Base-by-base conservation (phyloP, 2,329 filamentous ascomycete species). In the Grosmannia clavigera region DNA sequence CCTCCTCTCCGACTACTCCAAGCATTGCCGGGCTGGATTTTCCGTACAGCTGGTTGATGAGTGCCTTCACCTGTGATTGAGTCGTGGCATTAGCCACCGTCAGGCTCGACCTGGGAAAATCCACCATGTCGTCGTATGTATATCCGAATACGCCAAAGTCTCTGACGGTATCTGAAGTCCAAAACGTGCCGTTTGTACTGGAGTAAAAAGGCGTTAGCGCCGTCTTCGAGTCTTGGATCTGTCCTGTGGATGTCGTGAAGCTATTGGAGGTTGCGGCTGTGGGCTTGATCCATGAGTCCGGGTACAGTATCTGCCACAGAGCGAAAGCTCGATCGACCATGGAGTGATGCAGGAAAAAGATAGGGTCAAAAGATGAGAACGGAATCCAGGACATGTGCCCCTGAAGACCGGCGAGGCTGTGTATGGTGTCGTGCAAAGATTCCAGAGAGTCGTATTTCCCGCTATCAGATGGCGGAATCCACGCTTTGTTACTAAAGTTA, bases 221-320 rank as follows among this genome's bases (percentile, higher is more conserved):
- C 12, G 84, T 85, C 59, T 75, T 74, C 1, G 75, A 73, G 62
- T 82, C 77, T 65, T 84, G 77, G 0, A 80, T 70, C 1, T 80
- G 74, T 1, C 83, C 83, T 11, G 74, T 72, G 1, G 76, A 67
- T 7, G 78, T 81, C 0, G 82, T 86, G 66, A 82, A 91, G 1
- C 84, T 87, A 14, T 78, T 77, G 46, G 77, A 78, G n/a, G 71
- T 73, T 58, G 77, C 81, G 7, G 73, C 65, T 62, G 81, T 78
- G 0, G 84, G 79, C 27, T 77, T 73, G 5, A 90, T 80, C 73
- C 85, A 92, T 33, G 80, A 80, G 25, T 82, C 74, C 0, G 86
- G 87, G 64, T 94, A 81, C 16, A 94, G 71, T 1, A 79, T 76
- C 73, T 94, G 88, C 88, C 88, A 94, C 62, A 95, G 80, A 38